Percentiles rank a stretch among this genome's conserved stretches.
Evolutionary conservation across 169 alveolate species (phyloP).

Genomic region (Plasmodium sp.): DNA sequence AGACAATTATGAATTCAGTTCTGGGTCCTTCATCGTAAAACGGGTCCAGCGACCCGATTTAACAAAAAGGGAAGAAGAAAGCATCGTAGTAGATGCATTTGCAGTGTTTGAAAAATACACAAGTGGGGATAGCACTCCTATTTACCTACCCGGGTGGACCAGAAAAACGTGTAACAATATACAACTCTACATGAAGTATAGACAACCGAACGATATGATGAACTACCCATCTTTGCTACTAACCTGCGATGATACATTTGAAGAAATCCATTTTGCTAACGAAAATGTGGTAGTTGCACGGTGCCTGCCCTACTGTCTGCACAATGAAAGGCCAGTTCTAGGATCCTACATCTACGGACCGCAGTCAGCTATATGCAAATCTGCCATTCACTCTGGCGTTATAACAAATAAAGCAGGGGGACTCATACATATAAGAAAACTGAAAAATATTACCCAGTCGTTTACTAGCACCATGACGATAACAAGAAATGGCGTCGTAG

Average conservation of each 20-base stretch:
- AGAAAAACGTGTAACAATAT: constrained; percentile 62
- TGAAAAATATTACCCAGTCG: constrained; percentile 46
- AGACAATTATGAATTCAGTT: constrained; percentile 50
- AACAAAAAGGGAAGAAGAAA: neutral
- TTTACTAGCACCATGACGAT: constrained; percentile 21
- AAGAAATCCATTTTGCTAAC: neutral
- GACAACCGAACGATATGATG: constrained; percentile 40
- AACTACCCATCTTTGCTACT: constrained; percentile 41
- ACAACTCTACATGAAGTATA: constrained; percentile 54
- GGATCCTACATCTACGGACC: constrained; percentile 79
- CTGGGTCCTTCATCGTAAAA: constrained; percentile 56
- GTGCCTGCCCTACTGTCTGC: constrained; percentile 45
- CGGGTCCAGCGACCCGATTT: constrained; percentile 37
- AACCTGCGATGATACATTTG: constrained; percentile 72
- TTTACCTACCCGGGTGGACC: constrained; percentile 54
- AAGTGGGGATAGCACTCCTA: neutral
- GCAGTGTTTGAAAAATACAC: constrained; percentile 61
- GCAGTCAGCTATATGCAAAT: constrained; percentile 78
- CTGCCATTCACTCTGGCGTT: constrained; percentile 82
- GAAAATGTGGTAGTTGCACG: constrained; percentile 17
- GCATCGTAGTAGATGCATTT: constrained; percentile 44
- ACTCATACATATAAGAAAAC: constrained; percentile 41
- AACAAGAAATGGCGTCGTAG: constrained; percentile 46
- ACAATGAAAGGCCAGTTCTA: constrained; percentile 27
- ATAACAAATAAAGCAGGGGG: constrained; percentile 77